Conservation (phyloP, 108 stramenopile species). For the Fistulifera pelliculosa region DNA sequence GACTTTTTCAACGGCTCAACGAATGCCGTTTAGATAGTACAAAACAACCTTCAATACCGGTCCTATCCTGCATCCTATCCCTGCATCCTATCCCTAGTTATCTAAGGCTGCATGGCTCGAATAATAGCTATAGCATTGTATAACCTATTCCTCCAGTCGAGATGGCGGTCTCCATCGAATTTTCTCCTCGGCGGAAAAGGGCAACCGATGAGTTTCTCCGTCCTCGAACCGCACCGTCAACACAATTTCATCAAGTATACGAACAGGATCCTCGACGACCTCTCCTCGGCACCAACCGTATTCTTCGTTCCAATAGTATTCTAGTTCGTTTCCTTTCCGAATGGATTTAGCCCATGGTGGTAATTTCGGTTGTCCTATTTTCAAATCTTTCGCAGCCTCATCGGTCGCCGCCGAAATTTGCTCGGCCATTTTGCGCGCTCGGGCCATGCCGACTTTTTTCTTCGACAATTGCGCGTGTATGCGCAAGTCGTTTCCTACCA, state of each 20-base stretch:
- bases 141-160: too few species aligned
- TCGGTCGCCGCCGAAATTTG: constrained; percentile 22
- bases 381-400: constrained; percentile 39
- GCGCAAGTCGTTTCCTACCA: constrained; percentile 46
- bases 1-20: too few species aligned
- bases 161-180: constrained; percentile 63
- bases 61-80: too few species aligned
- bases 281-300: constrained; percentile 64
- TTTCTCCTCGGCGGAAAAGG: constrained; percentile 74
- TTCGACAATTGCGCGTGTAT: constrained; percentile 38
- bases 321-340: constrained; percentile 45
- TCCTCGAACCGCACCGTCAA: constrained; percentile 70
- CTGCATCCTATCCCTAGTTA: too few species aligned
- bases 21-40: too few species aligned
- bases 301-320: constrained; percentile 79
- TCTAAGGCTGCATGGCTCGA: too few species aligned
- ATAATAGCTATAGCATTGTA: too few species aligned
- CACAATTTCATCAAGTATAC: constrained; percentile 60
- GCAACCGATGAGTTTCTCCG: constrained; percentile 55
- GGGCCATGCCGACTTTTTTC: constrained; percentile 34
- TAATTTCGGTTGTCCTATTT: constrained; percentile 58
- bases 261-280: constrained; percentile 64
- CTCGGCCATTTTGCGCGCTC: constrained; percentile 44
- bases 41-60: too few species aligned
- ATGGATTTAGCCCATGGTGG: constrained; percentile 69